Base-by-base conservation (phyloP, 805 yeast genomes). In the Zygotorulaspora danielsina region DNA sequence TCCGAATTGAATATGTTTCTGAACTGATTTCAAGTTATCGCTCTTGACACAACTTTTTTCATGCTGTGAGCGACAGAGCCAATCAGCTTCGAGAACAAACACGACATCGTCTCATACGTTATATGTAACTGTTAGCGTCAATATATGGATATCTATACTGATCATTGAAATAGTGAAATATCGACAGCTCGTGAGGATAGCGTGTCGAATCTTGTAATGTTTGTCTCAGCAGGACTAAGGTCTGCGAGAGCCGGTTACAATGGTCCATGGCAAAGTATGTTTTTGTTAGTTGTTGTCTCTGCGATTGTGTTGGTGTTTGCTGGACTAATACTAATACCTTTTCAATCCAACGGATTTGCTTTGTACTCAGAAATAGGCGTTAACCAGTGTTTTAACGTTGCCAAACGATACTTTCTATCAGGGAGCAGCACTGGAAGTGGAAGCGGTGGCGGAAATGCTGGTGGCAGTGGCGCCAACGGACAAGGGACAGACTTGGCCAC, bases 201-300 rank as follows among this genome's bases (percentile, higher is more conserved):
- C n/a, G n/a, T n/a, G n/a, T n/a, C n/a, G n/a, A n/a, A n/a, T n/a
- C n/a, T n/a, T n/a, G n/a, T 21, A 12, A 50, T 52, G 55, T 50
- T 50, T 38, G 42, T 40, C 8, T 32, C 48, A 5, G 42, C 32
- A 15, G 48, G 52, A 17, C 20, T 46, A 7, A 45, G 55, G 38
- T 24, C 46, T 13, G 18, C 28, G 8, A 39, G 53, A 19, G 26
- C 39, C 24, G 22, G 39, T 6, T 36, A 41, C 19, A 26, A 47
- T 12, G 29, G 39, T 16, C 28, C 32, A 19, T 39, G 47, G 42
- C 44, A 48, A 38, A 44, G 60, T 55, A 55, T 54, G 60, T 55
- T 49, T 22, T 4, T 48, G 27, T 34, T 46, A 28, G 27, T 45
- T 15, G 22, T 46, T 17, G 19, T 38, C 5, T 32, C 46, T 20